These are phyloP conservation scores for Exserohilum turcica DNA, from an alignment of 2,329 filamentous ascomycete genomes.

Conservation along the genomic window DNA sequence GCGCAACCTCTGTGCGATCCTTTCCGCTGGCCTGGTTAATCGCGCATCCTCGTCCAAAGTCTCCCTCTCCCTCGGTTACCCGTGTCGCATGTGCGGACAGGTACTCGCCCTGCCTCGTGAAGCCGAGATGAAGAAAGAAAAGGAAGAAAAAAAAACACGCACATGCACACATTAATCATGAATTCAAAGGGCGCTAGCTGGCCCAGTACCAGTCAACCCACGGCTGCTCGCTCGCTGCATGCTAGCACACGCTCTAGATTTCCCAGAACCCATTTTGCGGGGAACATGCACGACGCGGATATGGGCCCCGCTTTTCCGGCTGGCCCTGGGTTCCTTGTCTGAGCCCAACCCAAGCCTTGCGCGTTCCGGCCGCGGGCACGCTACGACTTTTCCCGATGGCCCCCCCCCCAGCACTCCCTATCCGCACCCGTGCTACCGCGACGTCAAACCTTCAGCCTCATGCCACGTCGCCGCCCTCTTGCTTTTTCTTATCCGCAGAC, in stretches of 20 bases:
- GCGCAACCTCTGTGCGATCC: background rate
- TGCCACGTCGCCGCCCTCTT: conserved; percentile 27
- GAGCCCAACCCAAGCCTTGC: conserved; percentile 8
- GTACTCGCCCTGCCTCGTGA: no score
- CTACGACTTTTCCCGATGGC: conserved; percentile 35
- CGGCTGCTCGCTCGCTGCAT: background rate
- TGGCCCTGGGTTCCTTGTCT: conserved; percentile 9
- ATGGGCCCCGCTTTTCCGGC: conserved; percentile 17
- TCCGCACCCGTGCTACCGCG: conserved; percentile 13
- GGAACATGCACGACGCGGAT: conserved; percentile 26
- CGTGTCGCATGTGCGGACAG: background rate
- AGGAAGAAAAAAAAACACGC: no score
- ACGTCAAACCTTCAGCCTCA: conserved; percentile 18
- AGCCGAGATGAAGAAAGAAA: background rate
- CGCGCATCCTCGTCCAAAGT: conserved; percentile 1
- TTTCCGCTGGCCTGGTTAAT: conserved; percentile 6
- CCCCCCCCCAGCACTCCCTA: conserved; percentile 7
- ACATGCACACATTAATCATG: no score
- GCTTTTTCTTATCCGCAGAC: conserved; percentile 31
- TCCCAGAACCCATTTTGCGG: conserved; percentile 27
- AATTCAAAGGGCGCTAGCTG: background rate
- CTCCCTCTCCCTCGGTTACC: background rate
- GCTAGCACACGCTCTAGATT: conserved; percentile 22
- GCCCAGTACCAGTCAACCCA: no score
- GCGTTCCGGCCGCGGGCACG: conserved; percentile 35